These are phyloP conservation scores for Zanthoxylum bungeanum DNA, from an alignment of 345 rosid species.

Conservation along the genomic window DNA sequence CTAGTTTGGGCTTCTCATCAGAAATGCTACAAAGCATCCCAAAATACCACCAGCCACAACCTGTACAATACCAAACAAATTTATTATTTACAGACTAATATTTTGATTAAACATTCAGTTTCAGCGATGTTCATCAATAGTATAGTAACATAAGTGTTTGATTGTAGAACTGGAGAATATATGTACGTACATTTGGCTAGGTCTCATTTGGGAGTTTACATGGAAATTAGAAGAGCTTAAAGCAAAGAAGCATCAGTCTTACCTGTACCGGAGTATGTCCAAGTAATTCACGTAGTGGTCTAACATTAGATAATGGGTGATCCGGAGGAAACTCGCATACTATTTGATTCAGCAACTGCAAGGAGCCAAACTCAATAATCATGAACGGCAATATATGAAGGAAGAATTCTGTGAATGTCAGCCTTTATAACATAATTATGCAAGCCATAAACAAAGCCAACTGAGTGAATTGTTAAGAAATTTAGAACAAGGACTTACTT, in stretches of 20 bases:
- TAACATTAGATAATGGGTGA: slow-evolving; percentile 74
- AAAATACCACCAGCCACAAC: slow-evolving; percentile 76
- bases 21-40: slow-evolving; percentile 72
- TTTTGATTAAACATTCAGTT: not conserved
- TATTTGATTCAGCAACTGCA: slow-evolving; percentile 92
- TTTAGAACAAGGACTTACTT: slow-evolving; percentile 42
- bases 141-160: not conserved
- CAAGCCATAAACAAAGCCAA: slow-evolving; percentile 1
- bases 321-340: slow-evolving; percentile 97
- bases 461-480: not conserved
- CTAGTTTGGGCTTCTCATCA: slow-evolving; percentile 65
- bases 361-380: slow-evolving; percentile 8
- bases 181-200: not conserved
- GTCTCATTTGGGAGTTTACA: not conserved
- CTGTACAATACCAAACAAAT: slow-evolving; percentile 35
- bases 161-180: not conserved
- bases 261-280: slow-evolving; percentile 98
- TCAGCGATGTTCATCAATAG: not conserved
- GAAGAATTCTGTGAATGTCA: not conserved
- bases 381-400: not conserved
- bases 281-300: slow-evolving; percentile 91
- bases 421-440: too few species aligned
- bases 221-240: slow-evolving; percentile 1
- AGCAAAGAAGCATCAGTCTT: not conserved
- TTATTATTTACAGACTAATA: not conserved